Percentiles rank a stretch among this genome's conserved stretches.
Evolutionary conservation across 202 grass and related monocot species (phyloP).

Genomic region (Tripidium arundinaceum): DNA sequence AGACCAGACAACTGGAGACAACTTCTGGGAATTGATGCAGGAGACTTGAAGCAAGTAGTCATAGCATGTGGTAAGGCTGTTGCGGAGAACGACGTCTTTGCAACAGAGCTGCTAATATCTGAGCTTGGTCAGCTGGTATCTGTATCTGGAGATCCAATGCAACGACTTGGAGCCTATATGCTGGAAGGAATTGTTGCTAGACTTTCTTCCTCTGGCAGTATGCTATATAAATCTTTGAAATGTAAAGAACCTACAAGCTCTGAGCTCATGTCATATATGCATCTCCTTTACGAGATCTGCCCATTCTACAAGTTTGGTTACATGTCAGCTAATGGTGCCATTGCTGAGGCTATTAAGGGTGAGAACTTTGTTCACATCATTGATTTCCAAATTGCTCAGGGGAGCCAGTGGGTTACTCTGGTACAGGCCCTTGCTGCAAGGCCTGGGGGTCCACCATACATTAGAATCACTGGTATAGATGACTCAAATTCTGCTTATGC

Average conservation of each 20-base stretch:
- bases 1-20: conserved; percentile 51
- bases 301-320: conserved; percentile 94
- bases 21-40: conserved; percentile 54
- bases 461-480: conserved; percentile 89
- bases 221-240: conserved; percentile 80
- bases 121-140: conserved; percentile 74
- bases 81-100: conserved; percentile 47
- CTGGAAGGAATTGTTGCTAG: conserved; percentile 85
- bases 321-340: conserved; percentile 88
- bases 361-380: conserved; percentile 87
- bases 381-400: conserved; percentile 95
- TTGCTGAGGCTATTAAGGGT: conserved; percentile 80
- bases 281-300: conserved; percentile 76
- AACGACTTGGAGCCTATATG: conserved; percentile 79
- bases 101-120: conserved; percentile 49
- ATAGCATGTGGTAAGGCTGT: conserved; percentile 75
- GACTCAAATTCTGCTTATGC: conserved; percentile 68
- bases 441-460: conserved; percentile 61
- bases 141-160: conserved; percentile 73
- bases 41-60: conserved; percentile 71
- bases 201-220: conserved; percentile 62
- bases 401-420: conserved; percentile 79
- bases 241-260: conserved; percentile 89
- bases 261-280: conserved; percentile 94
- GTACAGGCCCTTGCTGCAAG: conserved; percentile 74